Conservation (phyloP, 140 eudicot genomes). For the Erigeron philadelphicus region DNA sequence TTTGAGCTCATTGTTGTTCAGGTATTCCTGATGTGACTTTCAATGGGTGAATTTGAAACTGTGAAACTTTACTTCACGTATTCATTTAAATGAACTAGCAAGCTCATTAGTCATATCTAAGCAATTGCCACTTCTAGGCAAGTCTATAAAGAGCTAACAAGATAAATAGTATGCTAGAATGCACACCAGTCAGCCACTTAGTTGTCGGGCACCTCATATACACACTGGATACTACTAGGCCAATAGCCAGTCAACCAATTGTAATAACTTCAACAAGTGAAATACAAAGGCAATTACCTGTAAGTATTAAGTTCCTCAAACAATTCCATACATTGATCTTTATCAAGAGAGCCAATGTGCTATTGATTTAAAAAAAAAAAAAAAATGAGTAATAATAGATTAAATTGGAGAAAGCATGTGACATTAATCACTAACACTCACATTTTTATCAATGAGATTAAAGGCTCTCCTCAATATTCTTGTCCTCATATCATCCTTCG, state of each 20-base stretch:
- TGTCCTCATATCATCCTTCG: slow-evolving; percentile 61
- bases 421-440: slow-evolving; percentile 32
- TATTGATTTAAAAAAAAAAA: slow-evolving; percentile 28
- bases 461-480: slow-evolving; percentile 77
- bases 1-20: no score
- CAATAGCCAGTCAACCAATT: neutral
- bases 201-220: no score
- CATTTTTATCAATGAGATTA: slow-evolving; percentile 50
- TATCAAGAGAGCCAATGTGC: slow-evolving; percentile 50
- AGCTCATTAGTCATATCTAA: slow-evolving; percentile 13
- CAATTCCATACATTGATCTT: slow-evolving; percentile 61
- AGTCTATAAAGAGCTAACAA: slow-evolving; percentile 15
- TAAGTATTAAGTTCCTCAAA: slow-evolving; percentile 84
- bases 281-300: slow-evolving; percentile 44
- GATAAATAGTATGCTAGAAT: neutral
- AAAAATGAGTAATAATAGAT: slow-evolving; percentile 8
- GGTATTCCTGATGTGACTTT: no score
- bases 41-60: no score
- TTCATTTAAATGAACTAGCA: neutral
- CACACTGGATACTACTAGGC: no score
- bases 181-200: no score
- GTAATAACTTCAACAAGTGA: slow-evolving; percentile 14
- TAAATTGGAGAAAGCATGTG: neutral
- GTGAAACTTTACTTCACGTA: no score
- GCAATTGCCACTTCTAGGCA: slow-evolving; percentile 18